These are phyloP conservation scores for Guyanaporus albipodus DNA, from an alignment of 768 basidiomycete genomes.

Conservation along the genomic window DNA sequence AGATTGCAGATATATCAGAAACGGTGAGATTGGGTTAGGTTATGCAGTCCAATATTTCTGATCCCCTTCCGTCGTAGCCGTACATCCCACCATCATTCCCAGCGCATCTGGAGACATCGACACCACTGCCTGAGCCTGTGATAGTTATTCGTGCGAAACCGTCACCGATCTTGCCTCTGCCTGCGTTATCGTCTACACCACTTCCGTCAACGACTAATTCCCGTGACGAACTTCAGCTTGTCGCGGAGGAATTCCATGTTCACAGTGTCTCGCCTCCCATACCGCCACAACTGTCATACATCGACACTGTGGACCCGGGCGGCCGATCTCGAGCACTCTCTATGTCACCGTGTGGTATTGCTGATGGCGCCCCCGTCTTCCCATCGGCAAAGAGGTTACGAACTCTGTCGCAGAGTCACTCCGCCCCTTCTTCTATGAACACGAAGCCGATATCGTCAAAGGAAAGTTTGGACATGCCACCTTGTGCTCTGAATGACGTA, in stretches of 20 bases:
- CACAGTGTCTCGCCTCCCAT: conserved; percentile 11
- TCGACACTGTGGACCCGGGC: conserved; percentile 13
- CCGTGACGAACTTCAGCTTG: conserved; percentile 15
- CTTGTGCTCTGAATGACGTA: conserved; percentile 2
- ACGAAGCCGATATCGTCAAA: conserved; percentile 6
- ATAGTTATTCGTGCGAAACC: conserved; percentile 39
- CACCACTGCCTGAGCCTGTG: conserved; percentile 35
- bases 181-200: conserved; percentile 24
- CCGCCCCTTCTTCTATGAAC: not conserved
- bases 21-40: conserved; percentile 28
- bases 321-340: conserved; percentile 30
- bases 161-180: conserved; percentile 34
- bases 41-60: conserved; percentile 7
- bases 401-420: conserved; percentile 3
- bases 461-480: conserved; percentile 5
- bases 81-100: conserved; percentile 57
- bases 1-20: conserved; percentile 36
- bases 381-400: conserved; percentile 25
- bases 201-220: conserved; percentile 21
- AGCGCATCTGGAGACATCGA: conserved; percentile 49
- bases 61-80: conserved; percentile 28
- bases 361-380: conserved; percentile 12
- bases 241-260: conserved; percentile 4
- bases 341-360: conserved; percentile 26
- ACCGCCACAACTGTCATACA: conserved; percentile 15